Conservation (phyloP, 495 filamentous ascomycete genomes). For the Glarea lozoyensis region DNA sequence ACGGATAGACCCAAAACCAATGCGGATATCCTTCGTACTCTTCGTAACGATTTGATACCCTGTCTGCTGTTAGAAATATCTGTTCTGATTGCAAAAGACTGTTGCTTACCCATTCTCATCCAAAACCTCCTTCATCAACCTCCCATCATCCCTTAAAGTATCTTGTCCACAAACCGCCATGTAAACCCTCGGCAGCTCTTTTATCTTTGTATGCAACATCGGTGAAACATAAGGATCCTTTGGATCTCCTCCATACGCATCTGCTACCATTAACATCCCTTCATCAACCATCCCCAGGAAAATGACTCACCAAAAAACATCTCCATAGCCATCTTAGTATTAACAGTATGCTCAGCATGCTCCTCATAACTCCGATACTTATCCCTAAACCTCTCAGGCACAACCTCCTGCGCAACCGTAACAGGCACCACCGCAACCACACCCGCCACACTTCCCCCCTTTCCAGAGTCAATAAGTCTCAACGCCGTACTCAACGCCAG, state of each 20-base stretch:
- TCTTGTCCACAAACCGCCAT: slow-evolving; percentile 3
- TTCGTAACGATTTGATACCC: slow-evolving; percentile 1
- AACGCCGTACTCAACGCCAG: slow-evolving; percentile 3
- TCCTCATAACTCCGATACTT: slow-evolving; percentile 5
- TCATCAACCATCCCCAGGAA: background rate
- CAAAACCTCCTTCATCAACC: slow-evolving; percentile 4
- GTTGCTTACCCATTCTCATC: slow-evolving; percentile 1
- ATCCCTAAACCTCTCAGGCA: background rate
- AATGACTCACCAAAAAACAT: slow-evolving; percentile 3
- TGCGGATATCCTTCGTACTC: slow-evolving; percentile 10
- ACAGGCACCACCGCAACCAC: slow-evolving; percentile 5
- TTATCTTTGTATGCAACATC: slow-evolving; percentile 2
- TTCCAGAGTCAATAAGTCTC: slow-evolving; percentile 5
- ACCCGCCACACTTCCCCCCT: slow-evolving; percentile 3
- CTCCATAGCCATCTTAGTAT: slow-evolving; percentile 5
- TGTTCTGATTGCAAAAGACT: background rate
- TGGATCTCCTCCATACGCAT: slow-evolving; percentile 5
- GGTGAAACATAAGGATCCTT: slow-evolving; percentile 7
- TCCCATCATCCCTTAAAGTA: slow-evolving; percentile 10
- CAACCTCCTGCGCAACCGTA: slow-evolving; percentile 1
- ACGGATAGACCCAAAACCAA: slow-evolving; percentile 9
- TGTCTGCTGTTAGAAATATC: background rate
- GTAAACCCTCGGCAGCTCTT: slow-evolving; percentile 6
- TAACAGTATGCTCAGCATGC: slow-evolving; percentile 7
- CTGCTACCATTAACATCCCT: background rate